A percentile compares a stretch with the other conserved stretches of the same genome.
Conservation (phyloP, 2,329 filamentous ascomycete genomes). For the Calonectria montana region DNA sequence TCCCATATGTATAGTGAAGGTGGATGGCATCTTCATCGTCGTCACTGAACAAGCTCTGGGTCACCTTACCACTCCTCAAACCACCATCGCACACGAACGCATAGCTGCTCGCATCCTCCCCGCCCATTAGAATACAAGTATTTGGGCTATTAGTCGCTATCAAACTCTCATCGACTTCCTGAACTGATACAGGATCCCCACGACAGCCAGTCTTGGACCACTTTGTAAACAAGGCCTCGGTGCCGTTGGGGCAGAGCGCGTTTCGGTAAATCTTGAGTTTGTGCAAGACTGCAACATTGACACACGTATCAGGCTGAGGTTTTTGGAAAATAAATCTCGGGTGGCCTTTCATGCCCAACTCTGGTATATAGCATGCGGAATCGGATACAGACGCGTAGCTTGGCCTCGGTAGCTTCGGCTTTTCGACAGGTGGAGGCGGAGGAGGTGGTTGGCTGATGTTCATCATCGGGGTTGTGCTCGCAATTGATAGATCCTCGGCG, state of each 20-base stretch:
- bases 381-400: constrained; percentile 24
- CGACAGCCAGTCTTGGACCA: neutral
- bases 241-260: constrained; percentile 19
- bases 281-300: constrained; percentile 17
- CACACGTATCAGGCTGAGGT: constrained; percentile 15
- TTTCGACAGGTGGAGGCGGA: neutral
- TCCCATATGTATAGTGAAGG: neutral
- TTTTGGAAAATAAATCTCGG: constrained; percentile 22
- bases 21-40: neutral
- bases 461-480: neutral
- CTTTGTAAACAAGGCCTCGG: constrained; percentile 22
- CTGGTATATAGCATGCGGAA: constrained; percentile 24
- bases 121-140: constrained; percentile 21
- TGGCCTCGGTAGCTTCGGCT: constrained; percentile 5
- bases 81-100: constrained; percentile 24
- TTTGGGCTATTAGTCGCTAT: neutral
- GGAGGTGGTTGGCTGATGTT: constrained; percentile 1
- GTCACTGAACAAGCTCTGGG: constrained; percentile 1
- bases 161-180: constrained; percentile 2
- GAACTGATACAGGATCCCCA: neutral
- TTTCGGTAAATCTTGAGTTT: constrained; percentile 23
- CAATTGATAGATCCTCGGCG: neutral
- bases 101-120: constrained; percentile 20
- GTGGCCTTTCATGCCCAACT: constrained; percentile 5
- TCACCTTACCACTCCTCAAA: neutral